These are phyloP conservation scores for Phytophthora palmivora DNA, from an alignment of 352 stramenopile genomes.

Conservation along the genomic window DNA sequence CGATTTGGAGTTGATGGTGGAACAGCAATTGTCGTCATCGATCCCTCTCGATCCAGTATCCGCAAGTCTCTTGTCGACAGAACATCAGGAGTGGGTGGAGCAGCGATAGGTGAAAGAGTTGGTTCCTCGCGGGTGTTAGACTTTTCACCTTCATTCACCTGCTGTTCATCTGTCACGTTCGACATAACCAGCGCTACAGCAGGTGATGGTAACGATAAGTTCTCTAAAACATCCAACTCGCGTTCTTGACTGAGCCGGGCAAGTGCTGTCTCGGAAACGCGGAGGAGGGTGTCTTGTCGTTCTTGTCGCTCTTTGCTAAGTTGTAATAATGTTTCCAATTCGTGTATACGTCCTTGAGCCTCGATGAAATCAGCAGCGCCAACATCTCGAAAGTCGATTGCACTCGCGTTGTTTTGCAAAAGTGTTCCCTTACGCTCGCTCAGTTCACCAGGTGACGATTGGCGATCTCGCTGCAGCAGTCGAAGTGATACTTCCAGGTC, in stretches of 20 bases:
- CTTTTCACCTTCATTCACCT: slow-evolving; percentile 11
- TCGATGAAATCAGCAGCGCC: slow-evolving; percentile 70
- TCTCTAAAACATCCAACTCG: slow-evolving; percentile 47
- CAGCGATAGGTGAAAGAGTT: neutral
- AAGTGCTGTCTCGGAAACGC: slow-evolving; percentile 61
- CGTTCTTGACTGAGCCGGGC: slow-evolving; percentile 58
- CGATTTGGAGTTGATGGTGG: slow-evolving; percentile 26
- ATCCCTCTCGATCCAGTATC: slow-evolving; percentile 16
- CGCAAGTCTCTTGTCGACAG: neutral
- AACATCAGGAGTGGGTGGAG: slow-evolving; percentile 2
- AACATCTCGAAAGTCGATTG: slow-evolving; percentile 39
- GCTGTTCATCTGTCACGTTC: slow-evolving; percentile 15
- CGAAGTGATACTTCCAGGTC: slow-evolving; percentile 73
- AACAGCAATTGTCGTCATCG: neutral
- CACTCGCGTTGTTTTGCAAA: slow-evolving; percentile 26
- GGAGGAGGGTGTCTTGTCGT: slow-evolving; percentile 63
- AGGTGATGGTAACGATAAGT: slow-evolving; percentile 34
- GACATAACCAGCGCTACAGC: slow-evolving; percentile 20
- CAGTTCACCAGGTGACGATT: slow-evolving; percentile 63
- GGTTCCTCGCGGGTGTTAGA: neutral
- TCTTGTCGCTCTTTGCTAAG: slow-evolving; percentile 65
- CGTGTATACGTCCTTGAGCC: slow-evolving; percentile 57
- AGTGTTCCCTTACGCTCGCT: slow-evolving; percentile 72
- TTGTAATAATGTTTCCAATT: slow-evolving; percentile 62
- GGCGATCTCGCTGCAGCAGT: slow-evolving; percentile 66